Evolutionary conservation across 1,284 basidiomycete genomes (phyloP).

Genomic region (Moniliophthora roreri): DNA sequence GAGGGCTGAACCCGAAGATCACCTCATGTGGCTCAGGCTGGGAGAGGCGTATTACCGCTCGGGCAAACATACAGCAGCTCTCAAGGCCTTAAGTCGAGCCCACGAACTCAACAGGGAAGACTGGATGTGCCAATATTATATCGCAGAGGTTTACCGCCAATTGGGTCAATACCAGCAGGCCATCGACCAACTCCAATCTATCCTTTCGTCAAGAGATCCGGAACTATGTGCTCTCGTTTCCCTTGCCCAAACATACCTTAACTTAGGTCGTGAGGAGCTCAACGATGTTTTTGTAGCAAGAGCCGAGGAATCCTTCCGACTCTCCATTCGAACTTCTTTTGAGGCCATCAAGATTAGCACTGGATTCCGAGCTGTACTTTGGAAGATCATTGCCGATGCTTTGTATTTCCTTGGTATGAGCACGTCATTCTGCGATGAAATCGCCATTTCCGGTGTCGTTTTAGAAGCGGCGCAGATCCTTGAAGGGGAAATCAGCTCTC

Average conservation of each 20-base stretch:
- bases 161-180: constrained; percentile 79
- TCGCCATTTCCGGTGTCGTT: constrained; percentile 36
- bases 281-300: constrained; percentile 72
- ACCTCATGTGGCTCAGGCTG: constrained; percentile 83
- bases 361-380: constrained; percentile 72
- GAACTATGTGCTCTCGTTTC: constrained; percentile 76
- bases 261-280: constrained; percentile 68
- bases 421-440: constrained; percentile 42
- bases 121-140: constrained; percentile 86
- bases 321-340: constrained; percentile 58
- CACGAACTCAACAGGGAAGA: constrained; percentile 67
- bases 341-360: constrained; percentile 53
- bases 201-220: constrained; percentile 57
- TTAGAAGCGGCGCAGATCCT: constrained; percentile 36
- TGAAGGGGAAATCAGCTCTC: constrained; percentile 36
- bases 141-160: constrained; percentile 84
- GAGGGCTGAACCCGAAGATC: constrained; percentile 78
- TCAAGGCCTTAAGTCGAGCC: constrained; percentile 84
- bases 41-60: constrained; percentile 91
- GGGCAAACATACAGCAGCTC: constrained; percentile 85
- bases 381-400: constrained; percentile 88
- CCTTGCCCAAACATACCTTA: constrained; percentile 74
- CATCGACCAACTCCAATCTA: constrained; percentile 63
- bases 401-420: constrained; percentile 62
- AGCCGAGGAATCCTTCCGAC: constrained; percentile 72